These are phyloP conservation scores for Aspergillus proliferans DNA, from an alignment of 2,329 filamentous ascomycete genomes.

Conservation along the genomic window DNA sequence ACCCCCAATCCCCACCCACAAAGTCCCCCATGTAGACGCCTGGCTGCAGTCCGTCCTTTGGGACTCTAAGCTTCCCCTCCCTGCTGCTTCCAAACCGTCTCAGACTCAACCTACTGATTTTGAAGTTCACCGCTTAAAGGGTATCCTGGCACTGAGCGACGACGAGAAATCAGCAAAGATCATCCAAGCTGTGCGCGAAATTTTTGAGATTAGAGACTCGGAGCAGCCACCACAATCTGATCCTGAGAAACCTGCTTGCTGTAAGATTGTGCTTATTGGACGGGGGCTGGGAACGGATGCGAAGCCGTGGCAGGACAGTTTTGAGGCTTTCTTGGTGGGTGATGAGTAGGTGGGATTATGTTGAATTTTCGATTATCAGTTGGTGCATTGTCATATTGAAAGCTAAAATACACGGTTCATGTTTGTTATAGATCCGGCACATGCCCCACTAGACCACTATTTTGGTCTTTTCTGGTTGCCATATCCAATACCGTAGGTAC, in stretches of 20 bases:
- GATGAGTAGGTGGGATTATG: constrained; percentile 1
- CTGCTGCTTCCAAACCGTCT: constrained; percentile 5
- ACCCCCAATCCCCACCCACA: constrained; percentile 50
- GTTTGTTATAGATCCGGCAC: too few species aligned
- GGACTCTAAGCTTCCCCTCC: constrained; percentile 50
- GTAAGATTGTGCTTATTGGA: constrained; percentile 45
- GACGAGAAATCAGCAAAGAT: constrained; percentile 59
- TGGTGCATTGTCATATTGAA: not conserved
- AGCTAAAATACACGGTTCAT: too few species aligned
- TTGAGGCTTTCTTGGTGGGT: constrained; percentile 24
- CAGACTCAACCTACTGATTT: constrained; percentile 42
- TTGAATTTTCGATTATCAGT: not conserved
- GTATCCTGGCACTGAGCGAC: constrained; percentile 60
- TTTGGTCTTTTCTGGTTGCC: too few species aligned
- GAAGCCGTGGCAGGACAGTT: constrained; percentile 29
- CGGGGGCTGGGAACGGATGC: constrained; percentile 32
- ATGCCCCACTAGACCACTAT: too few species aligned
- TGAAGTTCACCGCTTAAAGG: constrained; percentile 85
- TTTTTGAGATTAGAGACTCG: constrained; percentile 81
- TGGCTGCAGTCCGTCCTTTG: constrained; percentile 83
- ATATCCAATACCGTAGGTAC: too few species aligned
- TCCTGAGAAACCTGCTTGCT: constrained; percentile 18
- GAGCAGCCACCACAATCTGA: constrained; percentile 11
- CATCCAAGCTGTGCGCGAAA: constrained; percentile 83
- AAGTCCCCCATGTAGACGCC: constrained; percentile 62